Evolutionary conservation across 1,139 yeast species (phyloP).

Genomic region (Torulaspora pretoriensis): DNA sequence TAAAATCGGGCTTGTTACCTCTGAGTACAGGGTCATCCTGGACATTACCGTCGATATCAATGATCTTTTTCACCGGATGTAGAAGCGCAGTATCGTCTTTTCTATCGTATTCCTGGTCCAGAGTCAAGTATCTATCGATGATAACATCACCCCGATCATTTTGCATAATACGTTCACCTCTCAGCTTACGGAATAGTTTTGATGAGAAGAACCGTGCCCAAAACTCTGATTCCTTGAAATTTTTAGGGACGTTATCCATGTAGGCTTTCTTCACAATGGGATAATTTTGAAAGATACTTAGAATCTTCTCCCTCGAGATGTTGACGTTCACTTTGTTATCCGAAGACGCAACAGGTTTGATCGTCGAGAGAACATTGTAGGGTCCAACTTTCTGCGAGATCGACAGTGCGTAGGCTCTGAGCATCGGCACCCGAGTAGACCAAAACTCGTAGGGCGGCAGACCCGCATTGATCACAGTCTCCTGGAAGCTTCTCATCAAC

Average conservation of each 20-base stretch:
- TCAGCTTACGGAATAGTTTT: constrained; percentile 73
- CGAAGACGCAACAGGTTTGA: constrained; percentile 85
- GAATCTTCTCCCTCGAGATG: constrained; percentile 84
- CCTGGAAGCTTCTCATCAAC: constrained; percentile 76
- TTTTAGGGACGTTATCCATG: constrained; percentile 81
- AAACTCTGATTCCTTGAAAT: constrained; percentile 78
- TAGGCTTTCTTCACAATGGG: constrained; percentile 91
- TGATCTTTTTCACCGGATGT: constrained; percentile 50
- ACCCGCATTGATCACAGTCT: constrained; percentile 77
- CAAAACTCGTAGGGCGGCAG: constrained; percentile 82
- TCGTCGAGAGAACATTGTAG: constrained; percentile 87
- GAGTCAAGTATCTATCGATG: constrained; percentile 73
- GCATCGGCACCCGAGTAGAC: constrained; percentile 73
- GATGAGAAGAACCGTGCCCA: constrained; percentile 98
- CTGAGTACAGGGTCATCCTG: constrained; percentile 72
- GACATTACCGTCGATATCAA: constrained; percentile 76
- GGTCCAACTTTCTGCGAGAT: constrained; percentile 86
- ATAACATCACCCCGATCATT: constrained; percentile 81
- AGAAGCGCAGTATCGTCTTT: constrained; percentile 39
- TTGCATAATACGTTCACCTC: constrained; percentile 80
- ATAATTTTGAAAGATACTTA: constrained; percentile 86
- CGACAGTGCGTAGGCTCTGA: constrained; percentile 82
- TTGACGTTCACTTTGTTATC: constrained; percentile 90
- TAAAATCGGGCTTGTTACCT: constrained; percentile 83
- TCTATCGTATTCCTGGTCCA: constrained; percentile 48